Evolutionary conservation across 108 stramenopile species (phyloP).

Genomic region (Pseudonitzschia multiseries): DNA sequence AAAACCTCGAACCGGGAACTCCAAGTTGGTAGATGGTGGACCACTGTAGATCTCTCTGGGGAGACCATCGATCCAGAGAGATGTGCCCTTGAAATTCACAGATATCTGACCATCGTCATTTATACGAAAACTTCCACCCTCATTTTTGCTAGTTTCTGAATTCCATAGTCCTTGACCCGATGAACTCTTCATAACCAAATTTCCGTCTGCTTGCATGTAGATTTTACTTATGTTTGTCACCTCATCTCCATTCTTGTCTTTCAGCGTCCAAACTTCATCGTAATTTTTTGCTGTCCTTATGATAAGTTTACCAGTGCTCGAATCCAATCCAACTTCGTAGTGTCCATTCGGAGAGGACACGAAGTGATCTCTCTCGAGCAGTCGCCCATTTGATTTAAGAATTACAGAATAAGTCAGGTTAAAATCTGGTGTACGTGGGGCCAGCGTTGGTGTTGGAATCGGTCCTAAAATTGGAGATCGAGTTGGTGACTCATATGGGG

Average conservation of each 20-base stretch:
- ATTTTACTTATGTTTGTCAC: conserved; percentile 12
- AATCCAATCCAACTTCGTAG: conserved; percentile 15
- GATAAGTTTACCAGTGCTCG: conserved; percentile 9
- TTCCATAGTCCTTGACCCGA: conserved; percentile 11
- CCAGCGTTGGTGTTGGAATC: background rate
- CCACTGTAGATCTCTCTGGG: conserved; percentile 17
- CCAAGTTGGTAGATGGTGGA: conserved; percentile 15
- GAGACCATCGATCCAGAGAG: conserved; percentile 23
- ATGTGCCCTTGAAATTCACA: background rate
- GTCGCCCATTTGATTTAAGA: conserved; percentile 4
- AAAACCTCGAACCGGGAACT: conserved; percentile 18
- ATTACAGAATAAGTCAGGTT: background rate
- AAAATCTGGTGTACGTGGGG: background rate
- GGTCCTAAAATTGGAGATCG: background rate
- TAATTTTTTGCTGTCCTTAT: background rate
- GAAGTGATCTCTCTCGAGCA: conserved; percentile 6
- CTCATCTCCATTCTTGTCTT: conserved; percentile 3
- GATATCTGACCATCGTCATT: conserved; percentile 21
- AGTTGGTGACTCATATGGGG: background rate
- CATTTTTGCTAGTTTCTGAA: conserved; percentile 18
- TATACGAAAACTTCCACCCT: background rate
- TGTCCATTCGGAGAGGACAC: conserved; percentile 16
- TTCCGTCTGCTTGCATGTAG: conserved; percentile 24
- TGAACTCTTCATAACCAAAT: conserved; percentile 13
- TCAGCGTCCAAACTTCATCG: conserved; percentile 13